phyloP scores from a whole-genome alignment of 1,139 yeast genomes.

The Candida albicans region DNA sequence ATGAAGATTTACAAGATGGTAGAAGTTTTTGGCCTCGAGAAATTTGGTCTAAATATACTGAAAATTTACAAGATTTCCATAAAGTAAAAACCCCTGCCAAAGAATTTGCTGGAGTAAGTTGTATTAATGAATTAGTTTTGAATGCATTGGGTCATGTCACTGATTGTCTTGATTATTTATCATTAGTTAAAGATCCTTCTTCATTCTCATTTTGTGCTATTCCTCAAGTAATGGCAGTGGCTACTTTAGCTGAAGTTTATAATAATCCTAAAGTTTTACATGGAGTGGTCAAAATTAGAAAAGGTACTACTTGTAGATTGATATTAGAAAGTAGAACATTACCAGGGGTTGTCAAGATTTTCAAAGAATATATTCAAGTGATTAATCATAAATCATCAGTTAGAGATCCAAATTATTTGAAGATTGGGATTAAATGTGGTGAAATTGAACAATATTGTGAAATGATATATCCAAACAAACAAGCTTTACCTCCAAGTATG shows the following conservation, averaged over 20 bases:
- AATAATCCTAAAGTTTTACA: constrained; percentile 76
- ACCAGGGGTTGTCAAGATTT: constrained; percentile 72
- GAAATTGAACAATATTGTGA: constrained; percentile 86
- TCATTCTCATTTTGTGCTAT: constrained; percentile 91
- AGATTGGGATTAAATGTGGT: constrained; percentile 82
- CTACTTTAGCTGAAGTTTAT: constrained; percentile 83
- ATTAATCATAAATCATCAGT: constrained; percentile 82
- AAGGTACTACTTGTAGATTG: constrained; percentile 83
- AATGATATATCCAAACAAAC: constrained; percentile 56
- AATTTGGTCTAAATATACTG: constrained; percentile 82
- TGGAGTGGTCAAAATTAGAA: constrained; percentile 80
- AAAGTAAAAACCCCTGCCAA: constrained; percentile 37
- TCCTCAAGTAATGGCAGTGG: constrained; percentile 98
- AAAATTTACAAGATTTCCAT: constrained; percentile 59
- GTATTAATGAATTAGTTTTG: constrained; percentile 79
- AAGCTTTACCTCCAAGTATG: constrained; percentile 34
- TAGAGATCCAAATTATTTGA: constrained; percentile 82
- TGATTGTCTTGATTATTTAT: constrained; percentile 74
- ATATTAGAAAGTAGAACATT: constrained; percentile 74
- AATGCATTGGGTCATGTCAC: constrained; percentile 78
- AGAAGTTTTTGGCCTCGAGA: constrained; percentile 97
- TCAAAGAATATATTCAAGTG: constrained; percentile 67
- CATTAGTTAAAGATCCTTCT: constrained; percentile 78
- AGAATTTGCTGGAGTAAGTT: constrained; percentile 58
- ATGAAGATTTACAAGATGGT: constrained; percentile 89